These are phyloP conservation scores for Alternaria novae-zelandiae DNA, from an alignment of 2,329 filamentous ascomycete species.

Conservation along the genomic window DNA sequence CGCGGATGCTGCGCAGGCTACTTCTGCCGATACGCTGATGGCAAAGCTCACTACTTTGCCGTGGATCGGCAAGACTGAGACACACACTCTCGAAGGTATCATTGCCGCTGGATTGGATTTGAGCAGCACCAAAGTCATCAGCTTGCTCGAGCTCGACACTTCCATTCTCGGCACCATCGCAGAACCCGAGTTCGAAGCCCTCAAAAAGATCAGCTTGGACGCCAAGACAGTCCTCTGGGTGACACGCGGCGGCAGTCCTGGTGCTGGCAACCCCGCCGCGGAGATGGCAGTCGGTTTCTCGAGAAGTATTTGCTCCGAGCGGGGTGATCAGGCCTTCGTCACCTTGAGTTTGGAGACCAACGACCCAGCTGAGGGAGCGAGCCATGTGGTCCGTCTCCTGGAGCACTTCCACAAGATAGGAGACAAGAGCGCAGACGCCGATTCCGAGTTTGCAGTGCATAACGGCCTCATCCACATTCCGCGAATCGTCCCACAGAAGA, in stretches of 20 bases:
- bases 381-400: slow-evolving; percentile 1
- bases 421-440: neutral
- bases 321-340: slow-evolving; percentile 5
- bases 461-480: slow-evolving; percentile 15
- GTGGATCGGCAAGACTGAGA: slow-evolving; percentile 5
- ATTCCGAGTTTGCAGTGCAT: slow-evolving; percentile 12
- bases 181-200: slow-evolving; percentile 6
- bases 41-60: slow-evolving; percentile 1
- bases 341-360: slow-evolving; percentile 13
- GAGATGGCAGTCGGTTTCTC: slow-evolving; percentile 18
- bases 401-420: slow-evolving; percentile 13
- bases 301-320: slow-evolving; percentile 16
- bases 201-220: slow-evolving; percentile 8
- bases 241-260: slow-evolving; percentile 7
- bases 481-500: slow-evolving; percentile 10
- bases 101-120: slow-evolving; percentile 5
- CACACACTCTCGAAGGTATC: slow-evolving; percentile 2
- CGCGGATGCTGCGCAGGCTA: neutral
- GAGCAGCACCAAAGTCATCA: slow-evolving; percentile 4
- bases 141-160: slow-evolving; percentile 14
- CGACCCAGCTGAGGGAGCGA: neutral
- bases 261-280: slow-evolving; percentile 3
- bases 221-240: slow-evolving; percentile 13
- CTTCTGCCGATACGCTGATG: slow-evolving; percentile 2
- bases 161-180: slow-evolving; percentile 12